Base-by-base conservation (phyloP, 2,329 filamentous ascomycete species). In the Fusarium devonianum region DNA sequence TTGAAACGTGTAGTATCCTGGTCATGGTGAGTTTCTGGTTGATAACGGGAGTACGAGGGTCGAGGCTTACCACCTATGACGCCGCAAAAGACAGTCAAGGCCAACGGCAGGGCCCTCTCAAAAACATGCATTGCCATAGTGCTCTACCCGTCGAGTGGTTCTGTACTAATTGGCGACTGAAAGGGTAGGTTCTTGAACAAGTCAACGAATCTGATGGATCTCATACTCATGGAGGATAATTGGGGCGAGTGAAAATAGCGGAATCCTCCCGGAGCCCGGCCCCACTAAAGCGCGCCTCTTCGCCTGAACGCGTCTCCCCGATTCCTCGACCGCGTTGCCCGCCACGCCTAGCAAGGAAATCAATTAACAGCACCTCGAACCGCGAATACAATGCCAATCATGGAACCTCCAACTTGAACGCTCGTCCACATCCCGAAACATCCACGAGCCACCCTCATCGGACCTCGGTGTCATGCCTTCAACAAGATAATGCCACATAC, bases 1-100 rank as follows among this genome's bases (percentile, higher is more conserved):
- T 26, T 70, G 64, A 35, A 73, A 74, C 2, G 71, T 73, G 50
- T 74, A 74, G 19, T 66, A 65, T 29, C 71, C 71, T 74, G 41
- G 5, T 5, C 10, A 23, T 16, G 22, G 36, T 64, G 29, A 55
- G 50, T 19, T 32, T 49, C 23, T 26, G 49, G n/a, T 36, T 18
- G 7, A 18, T 4, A 14, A 36, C 5, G 19, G 17, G 8, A 17
- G 25, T 37, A 9, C 14, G 17, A 25, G 11, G 10, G 5, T 29
- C 13, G 6, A n/a, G 38, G 61, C 68, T 47, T 25, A 73, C 72
- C 72, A 49, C 71, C 69, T 30, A 71, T 49, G 21, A 74, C 66
- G 21, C 72, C 72, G 17, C 64, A 72, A 46, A 74, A 73, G 8
- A 70, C 55, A 10, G 72, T 68, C 23, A 74, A 52, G 16, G 67